A percentile compares a stretch with the other conserved stretches of the same genome.
Conservation (phyloP, 306 rosid genomes). For the Cicer bijugum region DNA sequence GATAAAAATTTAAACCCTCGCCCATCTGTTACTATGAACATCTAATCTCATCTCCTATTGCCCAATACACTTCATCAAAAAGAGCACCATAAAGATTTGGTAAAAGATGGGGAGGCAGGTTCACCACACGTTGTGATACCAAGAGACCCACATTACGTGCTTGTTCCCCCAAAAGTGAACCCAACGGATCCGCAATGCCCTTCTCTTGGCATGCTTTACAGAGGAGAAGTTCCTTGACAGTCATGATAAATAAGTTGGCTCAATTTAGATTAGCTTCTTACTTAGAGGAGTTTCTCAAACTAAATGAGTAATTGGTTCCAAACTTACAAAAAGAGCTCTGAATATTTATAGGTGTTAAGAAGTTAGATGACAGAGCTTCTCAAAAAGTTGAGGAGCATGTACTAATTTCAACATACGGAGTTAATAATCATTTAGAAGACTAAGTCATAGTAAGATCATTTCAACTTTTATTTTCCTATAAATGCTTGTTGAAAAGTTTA, state of each 20-base stretch:
- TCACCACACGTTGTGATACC: slow-evolving; percentile 77
- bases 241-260: slow-evolving; percentile 32
- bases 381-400: not conserved
- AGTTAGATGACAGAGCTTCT: not conserved
- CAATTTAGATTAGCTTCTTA: slow-evolving; percentile 9
- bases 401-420: slow-evolving; percentile 8
- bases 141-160: slow-evolving; percentile 61
- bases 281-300: not conserved
- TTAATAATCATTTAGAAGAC: not conserved
- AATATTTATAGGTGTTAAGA: too few species aligned
- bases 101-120: slow-evolving; percentile 82
- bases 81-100: slow-evolving; percentile 86
- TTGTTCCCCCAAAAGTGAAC: slow-evolving; percentile 63
- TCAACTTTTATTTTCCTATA: not conserved
- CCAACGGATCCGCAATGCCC: slow-evolving; percentile 51
- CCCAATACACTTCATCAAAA: slow-evolving; percentile 87
- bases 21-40: slow-evolving; percentile 35
- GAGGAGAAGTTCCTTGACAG: slow-evolving; percentile 68
- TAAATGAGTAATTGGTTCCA: not conserved
- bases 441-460: slow-evolving; percentile 17
- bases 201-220: slow-evolving; percentile 59
- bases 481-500: too few species aligned
- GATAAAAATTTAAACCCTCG: slow-evolving; percentile 36
- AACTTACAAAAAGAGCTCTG: not conserved
- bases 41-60: slow-evolving; percentile 94